Base-by-base conservation (phyloP, 2,329 filamentous ascomycete genomes). In the Trichoderma pleuroti region DNA sequence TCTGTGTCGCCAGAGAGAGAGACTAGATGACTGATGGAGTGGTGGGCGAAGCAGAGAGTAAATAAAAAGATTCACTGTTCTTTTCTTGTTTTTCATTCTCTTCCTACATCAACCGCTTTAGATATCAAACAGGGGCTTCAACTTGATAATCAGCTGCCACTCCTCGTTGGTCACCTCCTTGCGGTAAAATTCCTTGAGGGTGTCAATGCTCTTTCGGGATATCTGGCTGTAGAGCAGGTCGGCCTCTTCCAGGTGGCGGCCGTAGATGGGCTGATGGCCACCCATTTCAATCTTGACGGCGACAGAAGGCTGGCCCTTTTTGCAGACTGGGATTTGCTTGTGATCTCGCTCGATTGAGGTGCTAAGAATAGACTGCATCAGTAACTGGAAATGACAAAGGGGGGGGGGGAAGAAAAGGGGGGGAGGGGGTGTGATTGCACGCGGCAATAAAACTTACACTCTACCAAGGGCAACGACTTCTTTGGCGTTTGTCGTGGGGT, bases 241-340 rank as follows among this genome's bases (percentile, higher is more conserved):
- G 74, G 90, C 89, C 81, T 99, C 95, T 81, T 99, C 96, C 64
- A 99, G 88, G 74, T 99, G 96, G 72, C 96, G 92, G 71, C 96
- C 96, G 79, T 99, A 99, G 71, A 92, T 89, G 18, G 96, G 97
- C 84, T 99, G 96, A 80, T 95, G 93, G 71, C 91, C 84, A 68
- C 94, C 95, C 88, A 91, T 91, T 84, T 99, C 97, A 77, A 99
- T 97, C 87, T 99, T 99, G 85, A 99, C 87, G 24, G 96, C 96
- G 11, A 99, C 97, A 1, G 94, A 97, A n/a, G 97, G 96, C 79
- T 97, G 93, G 66, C 95, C 95, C 84, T 94, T 95, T 83, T 99
- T 99, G 85, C 93, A 97, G 71, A 97, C 87, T 11, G 87, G 88
- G 75, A 99, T 91, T 74, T 96, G 90, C 85, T 99, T 99, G 88